Evolutionary conservation across 2,329 filamentous ascomycete species (phyloP).

Genomic region (Bertia moriformis): DNA sequence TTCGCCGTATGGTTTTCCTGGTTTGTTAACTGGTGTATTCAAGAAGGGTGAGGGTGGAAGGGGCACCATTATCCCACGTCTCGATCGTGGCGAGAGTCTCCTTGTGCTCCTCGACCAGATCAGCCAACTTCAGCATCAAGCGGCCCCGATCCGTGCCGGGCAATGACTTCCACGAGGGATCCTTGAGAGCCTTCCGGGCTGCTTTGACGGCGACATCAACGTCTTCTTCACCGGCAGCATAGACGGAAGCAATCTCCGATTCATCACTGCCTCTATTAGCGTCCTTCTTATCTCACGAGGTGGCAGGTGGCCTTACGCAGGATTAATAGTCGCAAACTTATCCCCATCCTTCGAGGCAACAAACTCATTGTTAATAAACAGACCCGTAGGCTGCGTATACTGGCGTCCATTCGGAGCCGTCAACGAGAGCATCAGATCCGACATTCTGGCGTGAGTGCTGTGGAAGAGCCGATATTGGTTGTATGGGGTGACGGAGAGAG

Average conservation of each 20-base stretch:
- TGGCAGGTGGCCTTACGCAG: not conserved
- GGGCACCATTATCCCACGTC: constrained; percentile 11
- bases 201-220: constrained; percentile 5
- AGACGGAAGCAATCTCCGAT: constrained; percentile 1
- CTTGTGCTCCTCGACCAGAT: constrained; percentile 12
- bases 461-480: not conserved
- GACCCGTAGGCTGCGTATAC: not conserved
- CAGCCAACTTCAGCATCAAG: constrained; percentile 11
- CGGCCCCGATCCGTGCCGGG: constrained; percentile 4
- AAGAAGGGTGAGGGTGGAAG: too few relatives aligned
- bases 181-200: constrained; percentile 3
- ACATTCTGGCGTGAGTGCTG: not conserved
- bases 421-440: not conserved
- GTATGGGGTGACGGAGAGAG: too few relatives aligned
- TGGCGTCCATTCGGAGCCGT: not conserved
- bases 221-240: constrained; percentile 3
- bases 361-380: constrained; percentile 1
- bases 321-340: not conserved
- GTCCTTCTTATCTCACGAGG: not conserved
- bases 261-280: not conserved
- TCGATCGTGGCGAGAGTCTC: constrained; percentile 12
- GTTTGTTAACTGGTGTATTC: too few relatives aligned
- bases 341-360: not conserved
- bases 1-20: constrained; percentile 5
- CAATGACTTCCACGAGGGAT: constrained; percentile 1